A percentile compares a stretch with the other conserved stretches of the same genome.
Conservation (phyloP, 2,329 filamentous ascomycete genomes). For the Diplocarpon rosae region DNA sequence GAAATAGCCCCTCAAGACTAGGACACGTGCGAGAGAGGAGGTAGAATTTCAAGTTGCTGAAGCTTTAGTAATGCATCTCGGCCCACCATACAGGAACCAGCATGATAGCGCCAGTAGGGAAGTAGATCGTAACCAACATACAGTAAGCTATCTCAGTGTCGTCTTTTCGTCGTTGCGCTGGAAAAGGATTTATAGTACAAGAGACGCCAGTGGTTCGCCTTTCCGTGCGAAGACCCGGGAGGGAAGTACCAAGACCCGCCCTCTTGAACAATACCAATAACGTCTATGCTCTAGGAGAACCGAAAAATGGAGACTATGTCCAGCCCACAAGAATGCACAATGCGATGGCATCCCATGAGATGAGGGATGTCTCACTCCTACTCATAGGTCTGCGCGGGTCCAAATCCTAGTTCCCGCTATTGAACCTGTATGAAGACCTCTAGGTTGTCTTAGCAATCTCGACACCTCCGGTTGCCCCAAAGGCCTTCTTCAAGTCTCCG, state of each 20-base stretch:
- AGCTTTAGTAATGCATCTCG: too few species aligned
- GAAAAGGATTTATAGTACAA: constrained; percentile 20
- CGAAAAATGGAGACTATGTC: constrained; percentile 10
- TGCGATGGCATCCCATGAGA: constrained; percentile 4
- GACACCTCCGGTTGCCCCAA: constrained; percentile 65
- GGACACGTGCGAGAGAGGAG: too few species aligned
- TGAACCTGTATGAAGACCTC: constrained; percentile 8
- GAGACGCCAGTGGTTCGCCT: constrained; percentile 9
- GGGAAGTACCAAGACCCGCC: constrained; percentile 5
- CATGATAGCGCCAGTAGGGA: too few species aligned
- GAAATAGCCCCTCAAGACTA: too few species aligned
- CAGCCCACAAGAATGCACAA: constrained; percentile 20
- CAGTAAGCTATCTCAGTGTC: constrained; percentile 4
- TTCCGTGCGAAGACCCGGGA: not conserved
- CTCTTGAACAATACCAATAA: constrained; percentile 10
- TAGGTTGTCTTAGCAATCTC: constrained; percentile 44
- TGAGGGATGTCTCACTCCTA: constrained; percentile 4
- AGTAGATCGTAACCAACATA: not conserved
- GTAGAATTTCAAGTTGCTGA: too few species aligned
- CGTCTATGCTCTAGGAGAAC: constrained; percentile 20
- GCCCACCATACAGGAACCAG: too few species aligned
- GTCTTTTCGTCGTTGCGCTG: constrained; percentile 11
- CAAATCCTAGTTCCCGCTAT: constrained; percentile 4
- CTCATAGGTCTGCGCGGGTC: constrained; percentile 5
- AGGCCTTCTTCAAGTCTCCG: constrained; percentile 58